Base-by-base conservation (phyloP, 179 eudicot species). In the Beta lomatogona region DNA sequence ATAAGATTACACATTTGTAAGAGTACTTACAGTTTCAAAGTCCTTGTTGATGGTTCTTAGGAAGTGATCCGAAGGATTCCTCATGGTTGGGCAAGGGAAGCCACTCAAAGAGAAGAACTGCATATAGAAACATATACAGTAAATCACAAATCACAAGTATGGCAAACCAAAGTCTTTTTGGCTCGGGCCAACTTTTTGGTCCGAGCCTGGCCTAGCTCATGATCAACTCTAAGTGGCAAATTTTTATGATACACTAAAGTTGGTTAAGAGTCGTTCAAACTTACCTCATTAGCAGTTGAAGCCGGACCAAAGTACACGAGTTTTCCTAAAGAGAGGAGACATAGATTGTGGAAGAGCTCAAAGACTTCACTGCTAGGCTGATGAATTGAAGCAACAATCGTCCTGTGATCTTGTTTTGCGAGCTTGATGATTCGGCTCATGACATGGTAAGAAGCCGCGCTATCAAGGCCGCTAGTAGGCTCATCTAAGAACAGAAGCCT, bases 381-480 rank as follows among this genome's bases (percentile, higher is more conserved):
- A 86, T 93, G 98, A 50, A 93, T 90, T 6, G 98, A 92, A 0
- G 93, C 93, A 2, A 93, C 10, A 19, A 93, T 88, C 0, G 96
- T 93, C 76, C 84, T 89, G 21, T 77, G 81, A 68, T 91, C 86
- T 54, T 90, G 90, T 54, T 77, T 77, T 0, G 92, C 91, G 19
- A 91, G 91, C 55, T 80, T 83, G 13, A 85, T 80, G 60, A 92
- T 89, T 31, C 88, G 85, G 68, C 87, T 88, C 90, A 92, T 93
- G 75, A 93, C 91, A 82, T 92, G 91, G 85, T 88, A 92, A 16
- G 98, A 93, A 5, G 98, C 96, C 2, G 98, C 96, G 63, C 96
- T 93, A 76, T 93, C 98, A 18, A 93, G 98, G 10, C 98, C 97
- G 48, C 93, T 93, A 5, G 98, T 93, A 72, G 98, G 94, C 82